Percentiles rank a stretch among this genome's conserved stretches.
phyloP scores from a whole-genome alignment of 768 basidiomycete species.

The Infundibulicybe gibba region DNA sequence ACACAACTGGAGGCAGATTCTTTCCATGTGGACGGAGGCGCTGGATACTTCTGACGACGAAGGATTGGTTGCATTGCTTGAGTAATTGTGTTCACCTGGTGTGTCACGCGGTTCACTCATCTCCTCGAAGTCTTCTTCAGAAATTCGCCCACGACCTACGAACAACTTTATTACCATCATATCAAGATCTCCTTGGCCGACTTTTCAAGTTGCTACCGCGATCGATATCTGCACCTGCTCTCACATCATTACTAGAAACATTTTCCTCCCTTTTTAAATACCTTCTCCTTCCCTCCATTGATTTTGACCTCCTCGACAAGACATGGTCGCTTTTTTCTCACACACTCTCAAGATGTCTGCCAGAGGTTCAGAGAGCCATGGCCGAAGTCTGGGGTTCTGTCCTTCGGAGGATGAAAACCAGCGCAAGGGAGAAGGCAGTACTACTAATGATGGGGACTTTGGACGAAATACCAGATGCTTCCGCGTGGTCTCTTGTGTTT shows the following conservation, averaged over 20 bases:
- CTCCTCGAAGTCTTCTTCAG: slow-evolving; percentile 58
- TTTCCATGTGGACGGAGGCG: slow-evolving; percentile 59
- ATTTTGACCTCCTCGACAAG: slow-evolving; percentile 46
- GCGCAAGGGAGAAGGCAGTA: slow-evolving; percentile 54
- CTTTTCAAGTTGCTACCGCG: slow-evolving; percentile 57
- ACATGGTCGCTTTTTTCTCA: slow-evolving; percentile 57
- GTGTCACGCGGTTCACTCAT: slow-evolving; percentile 1
- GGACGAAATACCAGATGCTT: slow-evolving; percentile 54
- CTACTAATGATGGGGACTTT: slow-evolving; percentile 48
- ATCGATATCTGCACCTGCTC: slow-evolving; percentile 53
- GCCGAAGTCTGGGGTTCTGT: slow-evolving; percentile 88
- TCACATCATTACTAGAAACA: slow-evolving; percentile 65
- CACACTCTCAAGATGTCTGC: slow-evolving; percentile 54
- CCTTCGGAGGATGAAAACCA: slow-evolving; percentile 65
- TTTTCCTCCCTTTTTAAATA: slow-evolving; percentile 70
- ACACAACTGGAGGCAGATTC: slow-evolving; percentile 73
- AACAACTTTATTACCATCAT: slow-evolving; percentile 66
- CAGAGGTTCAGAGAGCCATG: slow-evolving; percentile 72
- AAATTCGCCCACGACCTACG: slow-evolving; percentile 79
- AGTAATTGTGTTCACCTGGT: slow-evolving; percentile 46
- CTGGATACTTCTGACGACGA: slow-evolving; percentile 65
- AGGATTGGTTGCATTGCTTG: slow-evolving; percentile 67
- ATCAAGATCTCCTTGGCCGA: slow-evolving; percentile 47
- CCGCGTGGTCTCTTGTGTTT: slow-evolving; percentile 71
- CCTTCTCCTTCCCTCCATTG: slow-evolving; percentile 63